These are phyloP conservation scores for Fusarium falciforme DNA, from an alignment of 2,329 filamentous ascomycete species.

Conservation along the genomic window DNA sequence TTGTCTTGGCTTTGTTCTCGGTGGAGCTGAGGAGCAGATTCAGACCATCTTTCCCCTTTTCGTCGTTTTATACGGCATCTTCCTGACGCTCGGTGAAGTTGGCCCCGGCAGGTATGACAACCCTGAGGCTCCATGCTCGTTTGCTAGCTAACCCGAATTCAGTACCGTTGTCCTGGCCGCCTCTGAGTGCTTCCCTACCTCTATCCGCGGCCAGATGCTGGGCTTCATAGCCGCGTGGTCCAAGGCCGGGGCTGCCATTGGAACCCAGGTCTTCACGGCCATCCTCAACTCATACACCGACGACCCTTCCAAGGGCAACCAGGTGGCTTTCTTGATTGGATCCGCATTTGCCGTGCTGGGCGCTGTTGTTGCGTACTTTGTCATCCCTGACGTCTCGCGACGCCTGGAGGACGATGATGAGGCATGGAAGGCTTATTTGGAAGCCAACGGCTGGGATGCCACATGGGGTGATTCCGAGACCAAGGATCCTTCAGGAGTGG, in stretches of 20 bases:
- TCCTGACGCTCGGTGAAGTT: conserved; percentile 61
- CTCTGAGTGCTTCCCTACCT: conserved; percentile 62
- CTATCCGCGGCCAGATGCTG: conserved; percentile 61
- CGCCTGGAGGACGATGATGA: conserved; percentile 45
- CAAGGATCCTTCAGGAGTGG: conserved; percentile 35
- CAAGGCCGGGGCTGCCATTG: conserved; percentile 63
- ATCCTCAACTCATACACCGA: conserved; percentile 58
- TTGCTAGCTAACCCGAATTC: background rate
- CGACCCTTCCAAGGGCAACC: conserved; percentile 57
- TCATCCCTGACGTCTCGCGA: conserved; percentile 42
- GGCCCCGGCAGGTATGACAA: conserved; percentile 57
- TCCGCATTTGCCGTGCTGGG: conserved; percentile 61
- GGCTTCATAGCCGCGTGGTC: conserved; percentile 60
- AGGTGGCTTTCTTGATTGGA: conserved; percentile 63
- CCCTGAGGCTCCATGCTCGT: background rate
- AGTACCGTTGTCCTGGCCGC: conserved; percentile 54
- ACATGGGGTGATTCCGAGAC: conserved; percentile 45
- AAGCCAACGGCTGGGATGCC: conserved; percentile 43
- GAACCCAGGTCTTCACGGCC: conserved; percentile 62
- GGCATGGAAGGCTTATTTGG: conserved; percentile 46
- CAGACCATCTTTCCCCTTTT: conserved; percentile 62
- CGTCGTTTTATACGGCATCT: conserved; percentile 63
- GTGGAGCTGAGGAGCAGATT: conserved; percentile 58
- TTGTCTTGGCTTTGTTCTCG: conserved; percentile 61
- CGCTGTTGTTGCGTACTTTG: conserved; percentile 42